A percentile compares a stretch with the other conserved stretches of the same genome.
Evolutionary conservation across 2,329 filamentous ascomycete species (phyloP).

Genomic region (Aspergillus glaucus): DNA sequence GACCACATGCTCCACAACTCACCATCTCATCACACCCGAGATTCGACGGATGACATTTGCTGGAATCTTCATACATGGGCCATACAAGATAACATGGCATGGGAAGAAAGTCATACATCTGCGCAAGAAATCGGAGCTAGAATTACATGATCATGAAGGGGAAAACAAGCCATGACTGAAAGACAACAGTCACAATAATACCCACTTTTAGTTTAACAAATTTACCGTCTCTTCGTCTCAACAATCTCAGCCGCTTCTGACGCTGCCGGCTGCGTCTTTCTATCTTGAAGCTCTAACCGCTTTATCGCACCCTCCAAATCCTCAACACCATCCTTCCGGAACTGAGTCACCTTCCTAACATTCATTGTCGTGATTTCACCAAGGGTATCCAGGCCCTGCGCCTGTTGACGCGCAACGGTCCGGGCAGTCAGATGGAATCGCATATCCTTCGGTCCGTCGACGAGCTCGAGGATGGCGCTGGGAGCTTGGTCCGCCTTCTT

Average conservation of each 20-base stretch:
- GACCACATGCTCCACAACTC: too few relatives aligned
- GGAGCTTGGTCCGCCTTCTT: constrained; percentile 80
- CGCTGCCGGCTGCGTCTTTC: constrained; percentile 7
- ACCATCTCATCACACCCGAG: too few relatives aligned
- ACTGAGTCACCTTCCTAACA: constrained; percentile 74
- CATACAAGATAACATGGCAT: constrained; percentile 2
- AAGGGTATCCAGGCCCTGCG: constrained; percentile 49
- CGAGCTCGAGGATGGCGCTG: constrained; percentile 86
- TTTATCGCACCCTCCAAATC: constrained; percentile 59
- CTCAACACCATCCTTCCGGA: constrained; percentile 59
- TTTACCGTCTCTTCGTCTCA: background rate
- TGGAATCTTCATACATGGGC: background rate
- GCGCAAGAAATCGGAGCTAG: constrained; percentile 7
- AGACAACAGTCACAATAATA: constrained; percentile 1
- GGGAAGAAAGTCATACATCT: background rate
- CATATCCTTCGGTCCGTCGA: constrained; percentile 90
- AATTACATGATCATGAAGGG: constrained; percentile 11
- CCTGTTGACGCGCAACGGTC: constrained; percentile 60
- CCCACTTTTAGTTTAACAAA: background rate
- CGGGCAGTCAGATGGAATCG: constrained; percentile 91
- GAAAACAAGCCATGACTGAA: constrained; percentile 4
- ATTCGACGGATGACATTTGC: background rate
- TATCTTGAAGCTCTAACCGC: constrained; percentile 48
- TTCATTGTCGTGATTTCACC: constrained; percentile 71
- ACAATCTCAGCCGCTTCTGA: background rate